Evolutionary conservation across 306 rosid genomes (phyloP), one percentile per base, ranked within the genome.

Genomic region (Pyrus communis): DNA sequence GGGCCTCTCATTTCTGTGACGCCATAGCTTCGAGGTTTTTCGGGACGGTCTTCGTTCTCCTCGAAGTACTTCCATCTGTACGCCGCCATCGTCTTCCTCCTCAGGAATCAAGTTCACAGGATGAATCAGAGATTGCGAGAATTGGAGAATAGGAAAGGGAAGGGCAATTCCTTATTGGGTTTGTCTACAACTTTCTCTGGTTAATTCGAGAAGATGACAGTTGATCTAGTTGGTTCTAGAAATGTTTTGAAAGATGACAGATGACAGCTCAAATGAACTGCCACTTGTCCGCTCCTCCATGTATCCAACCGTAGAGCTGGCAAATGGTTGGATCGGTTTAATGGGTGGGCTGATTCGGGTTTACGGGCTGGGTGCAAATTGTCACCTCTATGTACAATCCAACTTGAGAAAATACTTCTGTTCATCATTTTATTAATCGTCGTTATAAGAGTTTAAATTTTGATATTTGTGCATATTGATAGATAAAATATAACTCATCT

Each of bases 1-100:
- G 96, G 97, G 70, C 92, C 85, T 82, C 91, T 78, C 88, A 92
- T 90, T 70, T 95, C 97, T 15, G 96, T 95, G 80, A 95, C 90
- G 70, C 98, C 98, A 55, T 69, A 92, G 71, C 85, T 77, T 18
- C 96, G 96, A 74, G 98, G 97, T 82, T 95, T 95, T 70, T 84
- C 82, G 9, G 95, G 98, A 8, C 98, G 92, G 64, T 95, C 98
- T 76, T 95, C 92, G 85, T 92, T 85, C 80, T 89, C 95, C 40
- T 78, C 86, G 85, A 89, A 94, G 81, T 23, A 85, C 82, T 94
- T 94, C 97, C 97, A 92, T 79, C 78, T 55, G 85, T 79, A 88
- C 12, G 87, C 89, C 59, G 97, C 77, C 96, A 92, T 92, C 11
- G 59, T 25, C 2, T 35, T 11, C 25, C 25, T 23, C 45, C 25